Base-by-base conservation (phyloP, 148 eudicot genomes). In the Rhododendron griersonianum region DNA sequence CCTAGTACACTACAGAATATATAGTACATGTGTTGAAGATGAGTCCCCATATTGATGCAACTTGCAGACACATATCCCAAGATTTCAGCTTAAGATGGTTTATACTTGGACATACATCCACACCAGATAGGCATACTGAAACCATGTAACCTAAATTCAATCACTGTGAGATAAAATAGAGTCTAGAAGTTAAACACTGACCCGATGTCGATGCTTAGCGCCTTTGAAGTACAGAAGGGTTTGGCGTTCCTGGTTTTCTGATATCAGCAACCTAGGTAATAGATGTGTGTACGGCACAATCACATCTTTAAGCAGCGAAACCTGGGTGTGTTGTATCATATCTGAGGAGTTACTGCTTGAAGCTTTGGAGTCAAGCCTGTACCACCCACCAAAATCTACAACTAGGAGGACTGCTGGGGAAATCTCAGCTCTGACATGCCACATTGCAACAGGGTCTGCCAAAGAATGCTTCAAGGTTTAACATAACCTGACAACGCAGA, bases 391-490 rank as follows among this genome's bases (percentile, higher is more conserved):
- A 88, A 97, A 97, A 87, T 97, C 99, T 51, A 97, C 99, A 78
- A 94, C 96, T n/a, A 98, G 96, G 84, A 98, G 96, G 61, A 98
- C 84, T 41, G 99, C 95, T 4, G 98, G 94, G 81, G 98, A 89
- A 35, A 98, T 94, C 90, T 98, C 98, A 28, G 92, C 95, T 90
- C 86, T 97, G 83, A 95, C 92, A 87, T 97, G 99, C 95, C 95
- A 97, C 98, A 95, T 91, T 84, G 99, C 97, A 88, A 98, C 98
- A 78, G 99, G 99, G 98, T 95, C 99, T 98, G 99, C 96, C 98
- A 95, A 98, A 95, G 91, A 98, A 93, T 87, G 96, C 98, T 92
- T 92, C 99, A 98, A 95, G 93, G 88, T 93, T 93, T 95, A 91
- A 93, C 93, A 89, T 86, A 94, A 95, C 98, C 98, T 94, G 96